Percentiles rank a stretch among this genome's conserved stretches.
These are phyloP conservation scores for Geosiphon pyriformis DNA, from an alignment of 192 early-diverging fungal genomes.

Conservation along the genomic window DNA sequence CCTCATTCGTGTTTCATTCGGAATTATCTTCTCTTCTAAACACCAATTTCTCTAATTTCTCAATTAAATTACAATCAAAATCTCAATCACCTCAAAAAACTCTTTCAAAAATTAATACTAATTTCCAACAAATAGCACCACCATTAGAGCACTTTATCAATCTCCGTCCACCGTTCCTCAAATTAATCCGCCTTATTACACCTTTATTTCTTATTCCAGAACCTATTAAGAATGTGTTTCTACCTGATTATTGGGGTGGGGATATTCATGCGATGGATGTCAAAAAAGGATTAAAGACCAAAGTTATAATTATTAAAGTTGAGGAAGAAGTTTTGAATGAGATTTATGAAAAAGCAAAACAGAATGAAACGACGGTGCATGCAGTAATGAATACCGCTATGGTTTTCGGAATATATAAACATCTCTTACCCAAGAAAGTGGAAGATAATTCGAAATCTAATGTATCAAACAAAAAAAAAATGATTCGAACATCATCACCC, in stretches of 20 bases:
- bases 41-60: not conserved
- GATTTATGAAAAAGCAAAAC: not conserved
- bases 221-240: not conserved
- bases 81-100: not conserved
- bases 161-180: not conserved
- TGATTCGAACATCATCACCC: no score
- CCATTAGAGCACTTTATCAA: not conserved
- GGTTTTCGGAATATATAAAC: not conserved
- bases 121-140: no score
- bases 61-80: not conserved
- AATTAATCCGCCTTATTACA: not conserved
- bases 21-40: not conserved
- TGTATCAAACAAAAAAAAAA: no score
- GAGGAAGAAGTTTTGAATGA: not conserved
- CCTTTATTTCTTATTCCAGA: not conserved
- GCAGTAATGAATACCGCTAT: not conserved
- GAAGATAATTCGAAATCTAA: not conserved
- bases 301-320: not conserved
- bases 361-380: not conserved
- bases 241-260: not conserved
- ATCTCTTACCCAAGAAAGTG: not conserved
- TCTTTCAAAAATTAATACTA: no score
- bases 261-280: not conserved
- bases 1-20: not conserved
- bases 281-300: not conserved